These are phyloP conservation scores for Ogataea allantospora DNA, from an alignment of 805 yeast genomes.

Conservation along the genomic window DNA sequence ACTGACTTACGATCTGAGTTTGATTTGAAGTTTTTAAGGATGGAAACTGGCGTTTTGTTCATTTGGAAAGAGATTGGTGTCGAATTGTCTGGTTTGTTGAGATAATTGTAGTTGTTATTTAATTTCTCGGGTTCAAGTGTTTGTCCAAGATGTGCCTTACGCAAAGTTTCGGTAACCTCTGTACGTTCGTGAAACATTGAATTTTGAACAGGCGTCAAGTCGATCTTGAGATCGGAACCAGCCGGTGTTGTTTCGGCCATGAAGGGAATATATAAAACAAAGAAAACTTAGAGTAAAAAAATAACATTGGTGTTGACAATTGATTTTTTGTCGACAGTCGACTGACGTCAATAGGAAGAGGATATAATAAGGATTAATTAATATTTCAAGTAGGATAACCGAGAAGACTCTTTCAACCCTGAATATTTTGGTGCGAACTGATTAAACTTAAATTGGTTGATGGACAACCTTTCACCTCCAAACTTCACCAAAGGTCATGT, in stretches of 20 bases:
- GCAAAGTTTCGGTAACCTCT: constrained; percentile 25
- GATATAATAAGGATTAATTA: too few species aligned
- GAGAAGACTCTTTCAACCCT: too few species aligned
- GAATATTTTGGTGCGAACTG: too few species aligned
- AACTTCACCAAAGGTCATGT: too few species aligned
- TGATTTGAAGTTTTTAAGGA: constrained; percentile 14
- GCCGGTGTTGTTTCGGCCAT: constrained; percentile 7
- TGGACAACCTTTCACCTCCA: too few species aligned
- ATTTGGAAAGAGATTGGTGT: constrained; percentile 5
- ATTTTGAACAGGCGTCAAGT: constrained; percentile 18
- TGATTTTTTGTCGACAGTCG: too few species aligned
- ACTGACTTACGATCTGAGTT: constrained; percentile 14
- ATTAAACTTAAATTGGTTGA: too few species aligned
- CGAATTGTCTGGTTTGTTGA: constrained; percentile 10
- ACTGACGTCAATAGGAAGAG: too few species aligned
- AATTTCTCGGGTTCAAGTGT: constrained; percentile 28
- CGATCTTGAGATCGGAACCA: constrained; percentile 2
- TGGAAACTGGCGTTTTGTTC: constrained; percentile 16
- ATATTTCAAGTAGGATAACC: too few species aligned
- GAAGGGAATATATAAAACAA: constrained; percentile 2
- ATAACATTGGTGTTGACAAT: background rate
- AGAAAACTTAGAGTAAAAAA: background rate
- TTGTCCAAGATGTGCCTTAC: constrained; percentile 27
- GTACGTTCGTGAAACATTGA: constrained; percentile 4
- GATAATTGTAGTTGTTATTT: constrained; percentile 21